Conservation (phyloP, 108 stramenopile species). For the Cyclostephanos tholiformis region DNA sequence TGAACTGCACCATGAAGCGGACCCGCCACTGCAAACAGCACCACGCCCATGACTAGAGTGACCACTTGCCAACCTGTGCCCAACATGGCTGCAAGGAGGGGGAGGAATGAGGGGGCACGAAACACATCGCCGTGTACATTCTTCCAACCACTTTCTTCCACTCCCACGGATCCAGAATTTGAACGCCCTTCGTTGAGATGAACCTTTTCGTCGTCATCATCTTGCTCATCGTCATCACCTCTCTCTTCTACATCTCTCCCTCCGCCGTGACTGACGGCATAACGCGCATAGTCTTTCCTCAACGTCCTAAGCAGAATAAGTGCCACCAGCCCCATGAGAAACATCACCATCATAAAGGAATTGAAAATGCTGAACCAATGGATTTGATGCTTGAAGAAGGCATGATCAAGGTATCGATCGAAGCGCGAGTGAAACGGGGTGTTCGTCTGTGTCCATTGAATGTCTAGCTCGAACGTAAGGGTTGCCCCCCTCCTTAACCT, state of each 20-base stretch:
- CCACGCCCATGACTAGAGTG: constrained; percentile 90
- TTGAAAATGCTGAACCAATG: constrained; percentile 99
- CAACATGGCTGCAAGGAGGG: constrained; percentile 89
- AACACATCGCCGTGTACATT: constrained; percentile 99
- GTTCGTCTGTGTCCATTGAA: constrained; percentile 74
- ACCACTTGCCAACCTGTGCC: constrained; percentile 96
- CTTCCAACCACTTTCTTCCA: constrained; percentile 97
- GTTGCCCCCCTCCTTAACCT: constrained; percentile 68
- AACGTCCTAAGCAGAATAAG: constrained; percentile 93
- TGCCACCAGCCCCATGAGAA: constrained; percentile 96
- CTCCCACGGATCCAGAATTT: constrained; percentile 43
- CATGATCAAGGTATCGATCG: constrained; percentile 93
- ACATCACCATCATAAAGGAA: constrained; percentile 98
- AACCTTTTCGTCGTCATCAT: constrained; percentile 61
- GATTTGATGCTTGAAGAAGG: constrained; percentile 98
- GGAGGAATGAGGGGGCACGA: constrained; percentile 83
- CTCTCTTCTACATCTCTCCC: constrained; percentile 70
- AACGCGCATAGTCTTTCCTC: constrained; percentile 94
- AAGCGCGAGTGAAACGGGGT: constrained; percentile 90
- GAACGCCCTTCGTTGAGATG: constrained; percentile 12
- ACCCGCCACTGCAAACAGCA: constrained; percentile 93
- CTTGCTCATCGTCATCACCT: constrained; percentile 54
- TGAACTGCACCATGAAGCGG: constrained; percentile 94
- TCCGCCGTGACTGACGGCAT: constrained; percentile 68
- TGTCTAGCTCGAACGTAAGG: constrained; percentile 77